Conservation (phyloP, 2,329 filamentous ascomycete species). For the Ophiostoma perfectum region DNA sequence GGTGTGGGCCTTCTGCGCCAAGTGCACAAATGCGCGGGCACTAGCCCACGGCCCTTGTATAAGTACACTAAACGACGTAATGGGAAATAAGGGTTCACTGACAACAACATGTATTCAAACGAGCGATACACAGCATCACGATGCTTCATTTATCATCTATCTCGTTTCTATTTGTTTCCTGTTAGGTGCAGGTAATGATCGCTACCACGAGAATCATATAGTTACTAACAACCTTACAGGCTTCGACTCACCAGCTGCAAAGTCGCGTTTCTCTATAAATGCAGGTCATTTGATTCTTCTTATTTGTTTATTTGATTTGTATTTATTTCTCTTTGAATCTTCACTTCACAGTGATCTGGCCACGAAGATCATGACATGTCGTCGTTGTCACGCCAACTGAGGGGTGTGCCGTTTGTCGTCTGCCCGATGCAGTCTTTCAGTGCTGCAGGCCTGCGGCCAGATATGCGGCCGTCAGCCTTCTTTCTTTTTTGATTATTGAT, state of each 20-base stretch:
- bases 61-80: background rate
- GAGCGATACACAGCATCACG: background rate
- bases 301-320: background rate
- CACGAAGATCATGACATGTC: background rate
- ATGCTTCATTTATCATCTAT: background rate
- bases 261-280: too few species aligned
- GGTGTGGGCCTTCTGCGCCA: constrained; percentile 16
- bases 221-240: too few species aligned
- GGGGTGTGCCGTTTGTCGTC: background rate
- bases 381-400: background rate
- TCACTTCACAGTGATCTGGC: background rate
- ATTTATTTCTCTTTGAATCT: background rate
- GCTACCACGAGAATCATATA: too few species aligned
- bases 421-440: background rate
- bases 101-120: background rate
- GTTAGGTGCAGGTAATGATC: too few species aligned
- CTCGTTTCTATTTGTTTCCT: too few species aligned
- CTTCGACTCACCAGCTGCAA: too few species aligned
- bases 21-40: background rate
- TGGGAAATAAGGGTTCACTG: background rate
- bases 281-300: too few species aligned
- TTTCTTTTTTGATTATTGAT: background rate
- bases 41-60: constrained; percentile 11
- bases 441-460: background rate
- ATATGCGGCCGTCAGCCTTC: constrained; percentile 6